Evolutionary conservation across 495 filamentous ascomycete genomes (phyloP), one percentile per base, ranked within the genome.

Genomic region (Halenospora varia): DNA sequence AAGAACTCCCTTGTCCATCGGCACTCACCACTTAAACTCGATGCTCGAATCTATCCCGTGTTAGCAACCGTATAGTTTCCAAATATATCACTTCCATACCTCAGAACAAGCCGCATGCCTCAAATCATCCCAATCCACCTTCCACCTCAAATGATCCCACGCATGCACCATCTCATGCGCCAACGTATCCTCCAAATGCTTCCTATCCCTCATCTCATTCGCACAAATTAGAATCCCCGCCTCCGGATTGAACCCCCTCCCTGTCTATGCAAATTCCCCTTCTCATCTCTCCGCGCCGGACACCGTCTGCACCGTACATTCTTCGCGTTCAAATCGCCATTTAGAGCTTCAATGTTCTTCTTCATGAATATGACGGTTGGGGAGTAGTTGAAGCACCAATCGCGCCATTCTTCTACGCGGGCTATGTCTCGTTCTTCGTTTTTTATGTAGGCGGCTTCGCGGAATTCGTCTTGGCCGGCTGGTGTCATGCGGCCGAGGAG

Each of bases 131-230:
- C 85, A 90, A 61, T 98, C 84, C 35, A 96, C 84, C 72, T 96
- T 90, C 75, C 90, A 98, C 60, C 92, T 71, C 63, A 97, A 68
- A 71, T 96, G 88, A 68, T 98, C 94, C 76, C 89, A 97, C 9
- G 92, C 93, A 75, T 98, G 94, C 53, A 98, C 86, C 87, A 98
- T 92, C 75, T 98, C 94, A 73, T 98, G 94, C 42, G 94, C 88
- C 66, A 98, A 76, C 26, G 90, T 96, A 69, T 98, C 94, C 75
- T 98, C 94, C 61, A 95, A 65, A 65, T 95, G 88, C 1, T 82
- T 78, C 47, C 82, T 76, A 64, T 87, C 82, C 47, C 82, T 73
- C 69, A 97, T 76, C 69, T 89, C 82, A 67, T 98, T 97, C 25
- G 95, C 88, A 69, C 95, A 97, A 2, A 98, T 70, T 66, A 92